Evolutionary conservation across 2,329 filamentous ascomycete species (phyloP), one percentile per base, ranked within the genome.

Genomic region (Pseudonectria buxi): DNA sequence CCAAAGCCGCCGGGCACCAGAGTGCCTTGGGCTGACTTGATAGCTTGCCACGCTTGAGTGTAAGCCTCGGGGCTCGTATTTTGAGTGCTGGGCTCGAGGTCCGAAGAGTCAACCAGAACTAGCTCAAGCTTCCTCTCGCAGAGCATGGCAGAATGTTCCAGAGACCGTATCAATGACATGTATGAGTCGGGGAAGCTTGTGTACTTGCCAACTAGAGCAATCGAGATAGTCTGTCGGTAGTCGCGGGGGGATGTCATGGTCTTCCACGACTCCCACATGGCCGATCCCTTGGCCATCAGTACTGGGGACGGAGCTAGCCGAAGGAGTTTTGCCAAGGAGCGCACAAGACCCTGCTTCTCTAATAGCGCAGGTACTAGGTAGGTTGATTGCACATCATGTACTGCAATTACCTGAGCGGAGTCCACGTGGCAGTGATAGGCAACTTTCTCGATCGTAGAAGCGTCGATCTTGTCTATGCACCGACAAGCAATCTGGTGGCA

Each of bases 311-410:
- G 69, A 10, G 57, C 50, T 30, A 81, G 54, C 13, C 64, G 57
- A 42, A 83, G 74, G 10, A 95, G 72, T 71, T 13, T 72, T 64
- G 26, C 71, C 72, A 35, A 96, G 68, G n/a, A 78, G 73, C 10
- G 69, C 7, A 90, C 67, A 2, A 96, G 69, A 15, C 80, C 77
- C 64, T 96, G 86, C 48, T 88, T 73, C 50, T 90, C 77, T 11
- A 96, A 80, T 14, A 96, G 82, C n/a, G 95, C 71, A 1, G 92
- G 92, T 3, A 96, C 90, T 46, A 94, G 89, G 64, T 98, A 98
- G 34, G 86, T 94, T 10, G 88, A 88, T 14, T 81, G 72, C 63
- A 96, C 86, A 59, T 96, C 83, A 49, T 83, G 82, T 10, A 98
- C 89, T 12, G 78, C 84, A 44, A 96, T 70, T 28, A 96, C 87